These are phyloP conservation scores for Blastobotrys robertii DNA, from an alignment of 805 yeast species.

Conservation along the genomic window DNA sequence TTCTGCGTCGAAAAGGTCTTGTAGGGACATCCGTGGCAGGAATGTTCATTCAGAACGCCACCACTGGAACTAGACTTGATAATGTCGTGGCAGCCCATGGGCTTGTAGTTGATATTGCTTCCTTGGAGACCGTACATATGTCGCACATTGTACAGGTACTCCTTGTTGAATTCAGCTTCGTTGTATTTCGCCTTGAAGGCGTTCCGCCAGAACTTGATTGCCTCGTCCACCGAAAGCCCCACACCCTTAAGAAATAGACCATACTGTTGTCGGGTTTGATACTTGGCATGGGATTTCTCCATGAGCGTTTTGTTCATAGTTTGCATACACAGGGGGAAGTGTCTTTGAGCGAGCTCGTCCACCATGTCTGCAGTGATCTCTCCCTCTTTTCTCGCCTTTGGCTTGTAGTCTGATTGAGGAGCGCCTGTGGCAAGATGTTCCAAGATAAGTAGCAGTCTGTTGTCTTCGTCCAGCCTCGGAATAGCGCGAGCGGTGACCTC, in stretches of 20 bases:
- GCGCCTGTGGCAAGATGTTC: constrained; percentile 70
- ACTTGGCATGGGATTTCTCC: constrained; percentile 62
- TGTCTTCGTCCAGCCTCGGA: constrained; percentile 86
- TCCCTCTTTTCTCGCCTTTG: constrained; percentile 25
- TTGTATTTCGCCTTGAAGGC: constrained; percentile 53
- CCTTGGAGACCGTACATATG: constrained; percentile 93
- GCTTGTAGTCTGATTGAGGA: constrained; percentile 23
- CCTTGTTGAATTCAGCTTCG: constrained; percentile 69
- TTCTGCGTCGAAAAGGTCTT: constrained; percentile 62
- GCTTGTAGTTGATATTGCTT: constrained; percentile 71
- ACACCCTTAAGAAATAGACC: constrained; percentile 80
- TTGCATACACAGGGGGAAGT: constrained; percentile 76
- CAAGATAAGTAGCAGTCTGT: constrained; percentile 74
- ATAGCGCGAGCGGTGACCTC: constrained; percentile 62
- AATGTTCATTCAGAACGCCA: constrained; percentile 27
- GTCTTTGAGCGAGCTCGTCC: constrained; percentile 42
- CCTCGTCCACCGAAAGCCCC: constrained; percentile 81
- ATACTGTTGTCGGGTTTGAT: constrained; percentile 77
- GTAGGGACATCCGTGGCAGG: constrained; percentile 90
- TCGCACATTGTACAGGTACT: constrained; percentile 78
- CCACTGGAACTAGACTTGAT: constrained; percentile 50
- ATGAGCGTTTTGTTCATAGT: constrained; percentile 54
- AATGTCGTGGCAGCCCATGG: constrained; percentile 77
- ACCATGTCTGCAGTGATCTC: constrained; percentile 58
- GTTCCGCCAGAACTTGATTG: constrained; percentile 71